Base-by-base conservation (phyloP, 306 rosid species). In the Trifolium repens region DNA sequence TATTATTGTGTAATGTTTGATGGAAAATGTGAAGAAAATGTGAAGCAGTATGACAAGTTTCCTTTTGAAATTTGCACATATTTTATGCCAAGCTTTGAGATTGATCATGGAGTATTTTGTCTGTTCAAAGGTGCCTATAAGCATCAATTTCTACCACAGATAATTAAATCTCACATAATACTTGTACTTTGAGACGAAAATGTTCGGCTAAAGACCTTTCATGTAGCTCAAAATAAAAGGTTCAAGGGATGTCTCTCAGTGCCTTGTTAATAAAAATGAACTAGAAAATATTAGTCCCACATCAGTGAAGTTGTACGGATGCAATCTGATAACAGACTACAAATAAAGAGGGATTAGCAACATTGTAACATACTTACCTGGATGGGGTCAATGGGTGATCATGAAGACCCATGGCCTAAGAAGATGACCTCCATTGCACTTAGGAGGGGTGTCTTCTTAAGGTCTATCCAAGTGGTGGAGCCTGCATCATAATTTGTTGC, bases 401-500 rank as follows among this genome's bases (percentile, higher is more conserved):
- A 69, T 0, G 5, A 47, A 69, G 44, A 60, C 8, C 60, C 30
- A 69, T 69, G 73, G 60, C 73, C 59, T 49, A 69, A 60, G 27
- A 11, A 8, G 32, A 30, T 69, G 73, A 47, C 46, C 44, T 69
- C 60, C 73, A 69, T 69, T 69, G 73, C 73, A 69, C 73, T 27
- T 65, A 5, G 88, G 84, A 86, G 85, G 86, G 87, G 89, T 81
- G 78, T 74, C 22, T 2, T 52, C 16, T 76, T 84, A 87, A 77
- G 91, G 87, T 89, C 92, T 90, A 79, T 63, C 73, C 86, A 24
- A 46, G 84, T 24, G 82, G 81, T 61, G 35, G 88, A 82, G 57
- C 81, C 87, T 84, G 60, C 80, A 64, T 88, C 87, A 69, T 72
- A 70, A 88, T 88, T 86, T 88, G 86, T 88, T 77, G 40, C 7